Percentiles rank a stretch among this genome's conserved stretches.
Conservation (phyloP, 768 basidiomycete species). For the Boletus barrowsii region DNA sequence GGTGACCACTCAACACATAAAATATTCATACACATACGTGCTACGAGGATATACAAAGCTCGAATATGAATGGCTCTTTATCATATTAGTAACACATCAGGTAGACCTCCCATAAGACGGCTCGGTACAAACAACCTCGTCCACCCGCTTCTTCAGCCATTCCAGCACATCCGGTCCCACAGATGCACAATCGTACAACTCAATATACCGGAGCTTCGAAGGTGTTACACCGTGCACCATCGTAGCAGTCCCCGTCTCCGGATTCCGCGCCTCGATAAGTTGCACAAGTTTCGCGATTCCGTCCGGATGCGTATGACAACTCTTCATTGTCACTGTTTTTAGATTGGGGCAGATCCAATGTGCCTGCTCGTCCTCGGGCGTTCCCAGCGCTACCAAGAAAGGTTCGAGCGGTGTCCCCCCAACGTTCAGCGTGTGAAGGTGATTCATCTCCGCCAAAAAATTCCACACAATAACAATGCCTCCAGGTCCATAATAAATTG, state of each 20-base stretch:
- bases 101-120: constrained; percentile 45
- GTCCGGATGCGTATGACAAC: constrained; percentile 63
- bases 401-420: constrained; percentile 67
- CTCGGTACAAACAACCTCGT: constrained; percentile 61
- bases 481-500: constrained; percentile 58
- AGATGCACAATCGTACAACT: constrained; percentile 63
- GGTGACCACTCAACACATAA: neutral
- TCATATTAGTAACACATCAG: constrained; percentile 1
- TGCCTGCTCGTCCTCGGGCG: constrained; percentile 56
- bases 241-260: constrained; percentile 37
- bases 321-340: constrained; percentile 55
- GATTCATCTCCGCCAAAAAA: constrained; percentile 57
- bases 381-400: constrained; percentile 53
- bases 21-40: constrained; percentile 20
- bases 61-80: neutral
- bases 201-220: constrained; percentile 51
- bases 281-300: constrained; percentile 66
- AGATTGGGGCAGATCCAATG: constrained; percentile 67
- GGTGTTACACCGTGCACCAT: constrained; percentile 49
- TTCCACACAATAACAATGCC: constrained; percentile 64
- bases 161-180: constrained; percentile 66
- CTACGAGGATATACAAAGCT: constrained; percentile 3
- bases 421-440: constrained; percentile 57
- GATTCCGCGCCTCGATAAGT: constrained; percentile 71
- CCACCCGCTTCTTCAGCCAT: constrained; percentile 63